Evolutionary conservation across 2,329 filamentous ascomycete species (phyloP).

Genomic region (Pestalotiopsis sp.): DNA sequence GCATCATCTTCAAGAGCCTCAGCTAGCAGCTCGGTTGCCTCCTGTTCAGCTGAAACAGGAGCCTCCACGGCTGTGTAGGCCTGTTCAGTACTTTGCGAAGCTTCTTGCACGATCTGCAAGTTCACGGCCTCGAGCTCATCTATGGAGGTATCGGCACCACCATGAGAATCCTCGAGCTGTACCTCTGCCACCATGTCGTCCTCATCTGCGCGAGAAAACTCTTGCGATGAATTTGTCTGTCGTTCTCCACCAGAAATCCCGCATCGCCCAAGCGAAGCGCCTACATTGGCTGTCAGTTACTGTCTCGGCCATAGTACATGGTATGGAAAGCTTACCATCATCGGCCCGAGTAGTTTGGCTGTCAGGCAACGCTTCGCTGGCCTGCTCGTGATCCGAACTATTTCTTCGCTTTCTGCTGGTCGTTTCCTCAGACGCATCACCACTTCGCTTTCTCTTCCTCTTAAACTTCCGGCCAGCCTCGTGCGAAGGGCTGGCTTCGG

Average conservation of each 20-base stretch:
- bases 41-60: neutral
- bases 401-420: slow-evolving; percentile 29
- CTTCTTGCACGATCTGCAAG: slow-evolving; percentile 33
- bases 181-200: neutral
- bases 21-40: neutral
- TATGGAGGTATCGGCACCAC: slow-evolving; percentile 18
- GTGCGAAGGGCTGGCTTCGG: slow-evolving; percentile 20
- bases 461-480: slow-evolving; percentile 24
- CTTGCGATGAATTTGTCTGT: slow-evolving; percentile 14
- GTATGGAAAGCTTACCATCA: slow-evolving; percentile 15
- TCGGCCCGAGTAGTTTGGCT: slow-evolving; percentile 19
- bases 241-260: slow-evolving; percentile 16
- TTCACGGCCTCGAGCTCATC: slow-evolving; percentile 32
- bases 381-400: slow-evolving; percentile 16
- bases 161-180: neutral
- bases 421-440: slow-evolving; percentile 22
- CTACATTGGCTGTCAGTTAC: slow-evolving; percentile 17
- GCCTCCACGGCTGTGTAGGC: neutral
- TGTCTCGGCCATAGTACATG: slow-evolving; percentile 3
- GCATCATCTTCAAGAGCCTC: slow-evolving; percentile 31
- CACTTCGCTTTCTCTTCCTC: slow-evolving; percentile 29
- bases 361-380: slow-evolving; percentile 20
- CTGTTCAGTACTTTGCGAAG: slow-evolving; percentile 30
- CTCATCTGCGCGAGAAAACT: neutral
- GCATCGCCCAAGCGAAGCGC: slow-evolving; percentile 15